phyloP scores from a whole-genome alignment of 352 stramenopile species.

The Pythium sukuiense region DNA sequence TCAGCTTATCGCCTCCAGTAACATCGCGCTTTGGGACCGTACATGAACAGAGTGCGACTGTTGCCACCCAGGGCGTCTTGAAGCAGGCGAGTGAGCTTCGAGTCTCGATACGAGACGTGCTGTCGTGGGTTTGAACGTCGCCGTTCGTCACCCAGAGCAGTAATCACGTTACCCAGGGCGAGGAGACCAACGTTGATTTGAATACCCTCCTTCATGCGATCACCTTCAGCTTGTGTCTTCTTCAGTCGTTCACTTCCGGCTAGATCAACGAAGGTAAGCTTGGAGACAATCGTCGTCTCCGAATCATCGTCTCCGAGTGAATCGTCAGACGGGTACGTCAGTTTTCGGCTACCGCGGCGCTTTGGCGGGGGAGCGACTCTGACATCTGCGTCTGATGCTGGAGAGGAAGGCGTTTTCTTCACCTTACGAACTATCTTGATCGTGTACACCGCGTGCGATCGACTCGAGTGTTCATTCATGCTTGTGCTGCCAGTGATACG shows the following conservation, averaged over 20 bases:
- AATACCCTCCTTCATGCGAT: conserved; percentile 88
- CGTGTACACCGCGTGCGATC: conserved; percentile 85
- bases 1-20: not conserved
- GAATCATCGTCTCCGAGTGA: conserved; percentile 24
- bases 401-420: conserved; percentile 5
- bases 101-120: conserved; percentile 81
- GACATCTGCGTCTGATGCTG: not conserved
- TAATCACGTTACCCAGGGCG: conserved; percentile 87
- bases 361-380: conserved; percentile 5
- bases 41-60: conserved; percentile 88
- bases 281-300: conserved; percentile 61
- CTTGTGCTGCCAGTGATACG: conserved; percentile 83
- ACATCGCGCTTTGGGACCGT: conserved; percentile 18
- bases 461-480: conserved; percentile 89
- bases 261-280: conserved; percentile 88
- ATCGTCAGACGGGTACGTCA: conserved; percentile 14
- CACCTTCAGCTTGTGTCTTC: conserved; percentile 79
- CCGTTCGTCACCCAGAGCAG: conserved; percentile 77
- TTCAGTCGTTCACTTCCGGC: conserved; percentile 87
- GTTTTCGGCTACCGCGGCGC: conserved; percentile 12
- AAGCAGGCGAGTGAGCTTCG: conserved; percentile 77
- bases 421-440: conserved; percentile 74
- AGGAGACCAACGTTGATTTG: conserved; percentile 88
- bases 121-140: conserved; percentile 41
- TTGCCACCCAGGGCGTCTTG: conserved; percentile 89